Evolutionary conservation across 202 grass and related monocot genomes (phyloP).

Genomic region (Eragrostis tef): DNA sequence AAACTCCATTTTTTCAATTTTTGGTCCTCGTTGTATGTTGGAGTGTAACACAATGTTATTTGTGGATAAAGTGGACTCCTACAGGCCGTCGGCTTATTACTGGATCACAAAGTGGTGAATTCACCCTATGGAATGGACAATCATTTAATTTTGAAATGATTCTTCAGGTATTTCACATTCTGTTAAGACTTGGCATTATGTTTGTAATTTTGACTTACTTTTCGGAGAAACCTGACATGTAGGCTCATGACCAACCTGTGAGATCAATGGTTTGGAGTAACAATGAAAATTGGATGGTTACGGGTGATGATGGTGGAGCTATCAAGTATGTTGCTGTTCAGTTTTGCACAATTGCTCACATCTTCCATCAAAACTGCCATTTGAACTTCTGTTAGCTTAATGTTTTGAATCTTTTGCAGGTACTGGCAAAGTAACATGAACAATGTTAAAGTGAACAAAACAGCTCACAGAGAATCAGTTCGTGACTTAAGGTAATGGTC

Average conservation of each 20-base stretch:
- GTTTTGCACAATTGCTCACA: constrained; percentile 15
- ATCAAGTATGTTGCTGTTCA: constrained; percentile 72
- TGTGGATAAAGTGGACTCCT: constrained; percentile 86
- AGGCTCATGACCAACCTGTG: constrained; percentile 98
- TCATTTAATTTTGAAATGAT: constrained; percentile 99
- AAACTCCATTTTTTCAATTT: not conserved
- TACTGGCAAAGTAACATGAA: constrained; percentile 99
- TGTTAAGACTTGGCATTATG: constrained; percentile 32
- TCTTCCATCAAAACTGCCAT: constrained; percentile 37
- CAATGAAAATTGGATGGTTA: constrained; percentile 99
- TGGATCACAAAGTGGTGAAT: constrained; percentile 96
- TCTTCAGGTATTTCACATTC: constrained; percentile 79
- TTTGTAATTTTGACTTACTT: constrained; percentile 13
- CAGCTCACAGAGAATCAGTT: constrained; percentile 95
- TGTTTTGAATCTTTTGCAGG: constrained; percentile 51
- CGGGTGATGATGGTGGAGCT: constrained; percentile 92
- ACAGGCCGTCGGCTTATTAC: constrained; percentile 97
- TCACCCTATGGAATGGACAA: constrained; percentile 99
- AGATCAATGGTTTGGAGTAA: constrained; percentile 99
- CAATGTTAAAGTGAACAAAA: constrained; percentile 99
- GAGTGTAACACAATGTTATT: constrained; percentile 51
- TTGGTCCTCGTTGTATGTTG: not conserved
- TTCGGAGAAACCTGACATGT: constrained; percentile 45
- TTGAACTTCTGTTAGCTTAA: constrained; percentile 23
- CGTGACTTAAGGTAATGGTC: constrained; percentile 79